Conservation (phyloP, 1,284 basidiomycete genomes). For the Hymenochaete sp. region DNA sequence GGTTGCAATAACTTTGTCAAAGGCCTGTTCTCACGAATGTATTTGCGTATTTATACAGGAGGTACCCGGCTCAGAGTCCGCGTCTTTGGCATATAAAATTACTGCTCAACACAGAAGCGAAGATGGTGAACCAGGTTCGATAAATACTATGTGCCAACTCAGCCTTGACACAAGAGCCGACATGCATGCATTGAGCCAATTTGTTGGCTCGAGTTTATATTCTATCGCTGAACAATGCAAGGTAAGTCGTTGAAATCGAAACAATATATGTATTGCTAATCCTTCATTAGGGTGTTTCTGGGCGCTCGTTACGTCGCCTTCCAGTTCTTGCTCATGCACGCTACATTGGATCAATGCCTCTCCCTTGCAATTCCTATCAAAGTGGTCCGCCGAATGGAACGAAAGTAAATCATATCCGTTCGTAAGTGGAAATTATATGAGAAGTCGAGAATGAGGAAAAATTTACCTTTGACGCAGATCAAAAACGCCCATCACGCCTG, state of each 20-base stretch:
- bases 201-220: slow-evolving; percentile 52
- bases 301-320: slow-evolving; percentile 79
- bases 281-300: slow-evolving; percentile 73
- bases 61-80: slow-evolving; percentile 55
- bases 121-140: slow-evolving; percentile 4
- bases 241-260: slow-evolving; percentile 36
- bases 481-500: background rate
- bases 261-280: slow-evolving; percentile 4
- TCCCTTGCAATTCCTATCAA: too few species aligned
- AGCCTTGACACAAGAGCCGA: slow-evolving; percentile 2
- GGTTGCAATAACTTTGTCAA: slow-evolving; percentile 22
- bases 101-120: slow-evolving; percentile 34
- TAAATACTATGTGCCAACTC: slow-evolving; percentile 8
- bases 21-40: background rate
- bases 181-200: slow-evolving; percentile 27
- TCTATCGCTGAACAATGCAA: slow-evolving; percentile 63
- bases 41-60: slow-evolving; percentile 31
- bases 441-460: background rate
- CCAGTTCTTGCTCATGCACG: slow-evolving; percentile 87
- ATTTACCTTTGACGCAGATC: background rate
- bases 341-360: slow-evolving; percentile 44
- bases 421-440: slow-evolving; percentile 7
- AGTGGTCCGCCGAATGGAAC: too few species aligned
- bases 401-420: slow-evolving; percentile 15
- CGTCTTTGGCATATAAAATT: slow-evolving; percentile 29